A percentile compares a stretch with the other conserved stretches of the same genome.
These are phyloP conservation scores for Linanthus parryae DNA, from an alignment of 148 eudicot species.

Conservation along the genomic window DNA sequence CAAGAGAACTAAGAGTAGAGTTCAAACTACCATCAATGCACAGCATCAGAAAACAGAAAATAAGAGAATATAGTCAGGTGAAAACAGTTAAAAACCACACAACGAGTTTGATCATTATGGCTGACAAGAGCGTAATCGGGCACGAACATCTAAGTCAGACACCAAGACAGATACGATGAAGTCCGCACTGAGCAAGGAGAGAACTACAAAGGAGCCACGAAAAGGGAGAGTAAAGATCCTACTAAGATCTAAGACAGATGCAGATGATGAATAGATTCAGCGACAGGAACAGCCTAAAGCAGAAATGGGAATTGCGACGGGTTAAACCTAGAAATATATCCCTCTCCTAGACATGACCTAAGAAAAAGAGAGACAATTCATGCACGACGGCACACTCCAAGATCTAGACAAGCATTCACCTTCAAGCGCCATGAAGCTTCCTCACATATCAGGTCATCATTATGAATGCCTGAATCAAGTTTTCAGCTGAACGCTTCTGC, in stretches of 20 bases:
- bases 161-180: no score
- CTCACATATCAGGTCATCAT: slow-evolving; percentile 52
- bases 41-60: no score
- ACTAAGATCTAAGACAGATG: slow-evolving; percentile 10
- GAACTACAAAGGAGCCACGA: no score
- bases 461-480: slow-evolving; percentile 88
- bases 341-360: slow-evolving; percentile 23
- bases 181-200: no score
- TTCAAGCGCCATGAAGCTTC: slow-evolving; percentile 22
- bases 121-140: no score
- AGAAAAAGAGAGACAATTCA: slow-evolving; percentile 20
- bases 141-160: no score
- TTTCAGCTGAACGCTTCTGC: slow-evolving; percentile 87
- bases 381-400: slow-evolving; percentile 18
- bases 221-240: slow-evolving; percentile 16
- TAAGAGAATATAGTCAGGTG: no score
- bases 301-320: background rate
- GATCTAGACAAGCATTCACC: slow-evolving; percentile 26
- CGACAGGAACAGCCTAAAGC: slow-evolving; percentile 8
- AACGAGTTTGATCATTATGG: no score
- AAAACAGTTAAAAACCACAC: no score
- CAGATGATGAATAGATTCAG: slow-evolving; percentile 17
- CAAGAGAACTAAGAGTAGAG: no score
- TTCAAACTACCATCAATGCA: no score
- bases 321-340: slow-evolving; percentile 18